Percentiles rank a stretch among this genome's conserved stretches.
Conservation (phyloP, 805 yeast genomes). For the Sugiyamaella floridensis region DNA sequence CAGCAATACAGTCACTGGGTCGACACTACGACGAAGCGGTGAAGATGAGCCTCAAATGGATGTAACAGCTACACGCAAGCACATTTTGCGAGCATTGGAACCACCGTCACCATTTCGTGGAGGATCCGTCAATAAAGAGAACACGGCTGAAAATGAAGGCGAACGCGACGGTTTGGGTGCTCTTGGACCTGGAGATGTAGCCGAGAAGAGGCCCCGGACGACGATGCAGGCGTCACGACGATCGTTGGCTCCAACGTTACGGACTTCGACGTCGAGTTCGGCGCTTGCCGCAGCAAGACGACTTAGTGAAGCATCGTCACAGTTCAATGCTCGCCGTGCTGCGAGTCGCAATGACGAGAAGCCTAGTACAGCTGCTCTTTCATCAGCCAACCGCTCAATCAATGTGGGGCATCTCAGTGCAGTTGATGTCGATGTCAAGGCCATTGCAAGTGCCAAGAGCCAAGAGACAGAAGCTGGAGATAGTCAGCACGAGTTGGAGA, state of each 20-base stretch:
- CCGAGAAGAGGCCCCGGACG: neutral
- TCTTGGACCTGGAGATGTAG: neutral
- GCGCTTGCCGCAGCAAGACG: neutral
- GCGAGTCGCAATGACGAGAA: neutral
- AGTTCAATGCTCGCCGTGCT: neutral
- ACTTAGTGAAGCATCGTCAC: neutral
- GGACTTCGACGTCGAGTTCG: neutral
- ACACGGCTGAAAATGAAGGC: neutral
- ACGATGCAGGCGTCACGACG: neutral
- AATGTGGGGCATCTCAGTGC: slow-evolving; percentile 3
- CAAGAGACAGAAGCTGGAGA: neutral
- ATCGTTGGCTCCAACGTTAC: neutral
- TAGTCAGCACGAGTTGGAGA: slow-evolving; percentile 5
- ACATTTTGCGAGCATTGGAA: neutral
- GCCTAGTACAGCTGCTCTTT: neutral
- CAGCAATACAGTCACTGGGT: neutral
- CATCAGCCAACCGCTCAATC: neutral
- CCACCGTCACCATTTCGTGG: neutral
- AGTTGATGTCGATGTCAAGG: slow-evolving; percentile 2
- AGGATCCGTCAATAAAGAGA: neutral
- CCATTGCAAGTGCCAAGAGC: neutral
- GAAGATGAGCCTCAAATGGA: neutral
- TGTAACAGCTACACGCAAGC: neutral
- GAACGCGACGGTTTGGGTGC: no score
- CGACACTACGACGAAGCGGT: neutral